Percentiles rank a stretch among this genome's conserved stretches.
These are phyloP conservation scores for Pisolithus sp. DNA, from an alignment of 768 basidiomycete genomes.

Conservation along the genomic window DNA sequence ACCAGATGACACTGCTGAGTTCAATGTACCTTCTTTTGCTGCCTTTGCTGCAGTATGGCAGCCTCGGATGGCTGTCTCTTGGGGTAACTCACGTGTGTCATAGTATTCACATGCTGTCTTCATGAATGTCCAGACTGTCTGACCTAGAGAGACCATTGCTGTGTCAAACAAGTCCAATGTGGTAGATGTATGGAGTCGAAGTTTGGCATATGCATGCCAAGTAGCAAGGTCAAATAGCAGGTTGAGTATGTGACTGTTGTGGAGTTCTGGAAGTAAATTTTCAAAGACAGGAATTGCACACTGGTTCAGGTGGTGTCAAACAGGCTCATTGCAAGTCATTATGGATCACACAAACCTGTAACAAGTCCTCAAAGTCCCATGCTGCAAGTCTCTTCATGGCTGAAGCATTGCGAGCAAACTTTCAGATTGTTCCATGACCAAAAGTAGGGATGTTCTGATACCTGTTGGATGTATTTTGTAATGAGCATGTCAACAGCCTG, in stretches of 20 bases:
- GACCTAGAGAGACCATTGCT: too few relatives aligned
- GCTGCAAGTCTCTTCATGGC: conserved; percentile 32
- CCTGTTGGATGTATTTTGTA: conserved; percentile 12
- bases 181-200: conserved; percentile 24
- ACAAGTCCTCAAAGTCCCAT: conserved; percentile 32
- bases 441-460: conserved; percentile 27
- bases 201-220: conserved; percentile 33
- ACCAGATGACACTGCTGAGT: too few relatives aligned
- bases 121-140: not conserved
- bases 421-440: conserved; percentile 25
- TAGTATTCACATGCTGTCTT: not conserved
- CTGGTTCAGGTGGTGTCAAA: conserved; percentile 15
- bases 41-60: too few relatives aligned
- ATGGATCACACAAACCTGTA: conserved; percentile 21
- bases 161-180: conserved; percentile 16
- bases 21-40: too few relatives aligned
- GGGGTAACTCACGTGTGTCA: not conserved
- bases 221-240: conserved; percentile 23
- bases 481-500: too few relatives aligned
- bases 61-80: not conserved
- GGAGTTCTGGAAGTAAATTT: conserved; percentile 24
- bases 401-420: conserved; percentile 26
- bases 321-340: not conserved
- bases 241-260: conserved; percentile 15
- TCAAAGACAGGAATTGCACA: conserved; percentile 34